phyloP scores from a whole-genome alignment of 345 rosid species.

The Eutrema heterophyllum region DNA sequence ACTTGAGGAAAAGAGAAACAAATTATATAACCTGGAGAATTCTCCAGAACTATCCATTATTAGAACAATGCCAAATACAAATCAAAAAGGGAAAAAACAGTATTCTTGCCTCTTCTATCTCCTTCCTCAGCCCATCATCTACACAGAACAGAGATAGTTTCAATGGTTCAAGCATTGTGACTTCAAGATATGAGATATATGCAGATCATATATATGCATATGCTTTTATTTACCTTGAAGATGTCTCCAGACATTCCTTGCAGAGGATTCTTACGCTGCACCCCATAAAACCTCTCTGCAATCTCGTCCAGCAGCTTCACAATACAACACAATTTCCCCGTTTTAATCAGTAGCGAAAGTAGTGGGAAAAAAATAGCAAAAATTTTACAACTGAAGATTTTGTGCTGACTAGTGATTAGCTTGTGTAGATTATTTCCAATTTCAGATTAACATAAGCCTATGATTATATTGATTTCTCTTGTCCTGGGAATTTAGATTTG shows the following conservation, averaged over 20 bases:
- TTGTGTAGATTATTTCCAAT: neutral
- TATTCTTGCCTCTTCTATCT: neutral
- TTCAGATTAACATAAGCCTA: neutral
- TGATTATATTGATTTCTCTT: neutral
- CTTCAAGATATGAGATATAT: neutral
- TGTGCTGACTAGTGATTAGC: neutral
- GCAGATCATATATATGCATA: neutral
- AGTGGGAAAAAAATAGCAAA: too few species aligned
- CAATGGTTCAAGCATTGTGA: neutral
- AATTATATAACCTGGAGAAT: constrained; percentile 4
- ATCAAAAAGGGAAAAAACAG: neutral
- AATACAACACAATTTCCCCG: neutral
- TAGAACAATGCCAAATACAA: constrained; percentile 11
- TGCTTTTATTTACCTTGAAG: constrained; percentile 46
- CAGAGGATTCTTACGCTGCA: constrained; percentile 71
- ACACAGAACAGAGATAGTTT: constrained; percentile 6
- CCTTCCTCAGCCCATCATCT: constrained; percentile 31
- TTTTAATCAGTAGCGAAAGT: neutral
- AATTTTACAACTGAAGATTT: neutral
- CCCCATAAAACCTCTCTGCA: constrained; percentile 79
- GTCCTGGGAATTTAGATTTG: constrained; percentile 33
- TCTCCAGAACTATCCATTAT: constrained; percentile 22
- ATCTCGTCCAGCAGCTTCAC: constrained; percentile 77
- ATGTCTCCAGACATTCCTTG: constrained; percentile 89
- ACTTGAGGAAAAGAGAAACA: constrained; percentile 1